Percentiles rank a stretch among this genome's conserved stretches.
phyloP scores from a whole-genome alignment of 352 stramenopile species.

The Pythium grandisporangium region DNA sequence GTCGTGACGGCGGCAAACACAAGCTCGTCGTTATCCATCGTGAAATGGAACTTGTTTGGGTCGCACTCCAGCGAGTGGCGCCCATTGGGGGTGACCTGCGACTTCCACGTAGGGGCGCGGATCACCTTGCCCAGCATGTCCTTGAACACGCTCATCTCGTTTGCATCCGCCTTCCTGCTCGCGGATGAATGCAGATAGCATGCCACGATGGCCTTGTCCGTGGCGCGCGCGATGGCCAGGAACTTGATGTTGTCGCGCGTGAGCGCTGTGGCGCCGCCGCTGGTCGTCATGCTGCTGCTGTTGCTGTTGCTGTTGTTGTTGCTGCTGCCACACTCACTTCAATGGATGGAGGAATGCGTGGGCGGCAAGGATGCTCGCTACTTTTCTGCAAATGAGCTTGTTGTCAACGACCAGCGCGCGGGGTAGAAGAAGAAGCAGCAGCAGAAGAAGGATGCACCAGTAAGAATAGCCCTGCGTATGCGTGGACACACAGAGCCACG shows the following conservation, averaged over 20 bases:
- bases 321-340: too few relatives aligned
- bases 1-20: slow-evolving; percentile 73
- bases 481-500: too few relatives aligned
- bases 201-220: slow-evolving; percentile 74
- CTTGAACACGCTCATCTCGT: slow-evolving; percentile 53
- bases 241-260: slow-evolving; percentile 83
- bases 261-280: slow-evolving; percentile 22
- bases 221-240: slow-evolving; percentile 65
- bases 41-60: slow-evolving; percentile 86
- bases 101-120: slow-evolving; percentile 75
- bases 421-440: too few relatives aligned
- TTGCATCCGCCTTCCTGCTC: slow-evolving; percentile 34
- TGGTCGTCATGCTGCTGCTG: slow-evolving; percentile 5
- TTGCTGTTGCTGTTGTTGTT: too few relatives aligned
- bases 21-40: slow-evolving; percentile 84
- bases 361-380: too few relatives aligned
- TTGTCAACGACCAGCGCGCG: too few relatives aligned
- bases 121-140: slow-evolving; percentile 82
- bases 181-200: slow-evolving; percentile 60
- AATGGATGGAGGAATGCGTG: too few relatives aligned
- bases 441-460: too few relatives aligned
- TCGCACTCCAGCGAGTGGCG: slow-evolving; percentile 82
- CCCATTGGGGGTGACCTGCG: slow-evolving; percentile 77
- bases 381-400: too few relatives aligned
- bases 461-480: too few relatives aligned